Evolutionary conservation across 208 protist genomes (phyloP).

Genomic region (Blastocrithidia nonstop): DNA sequence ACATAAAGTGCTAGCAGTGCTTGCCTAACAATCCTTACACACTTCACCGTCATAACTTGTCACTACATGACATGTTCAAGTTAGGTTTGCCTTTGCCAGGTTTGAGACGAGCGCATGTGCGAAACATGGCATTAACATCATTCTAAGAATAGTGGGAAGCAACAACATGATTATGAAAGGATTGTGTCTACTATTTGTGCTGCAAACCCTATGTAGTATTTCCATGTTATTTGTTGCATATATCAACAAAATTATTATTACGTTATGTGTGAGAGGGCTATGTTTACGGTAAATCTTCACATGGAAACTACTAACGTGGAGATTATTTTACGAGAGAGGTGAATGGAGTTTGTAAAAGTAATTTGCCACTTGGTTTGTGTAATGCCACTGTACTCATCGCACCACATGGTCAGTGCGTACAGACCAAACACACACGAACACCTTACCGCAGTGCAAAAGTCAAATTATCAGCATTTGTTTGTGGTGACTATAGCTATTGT

Average conservation of each 20-base stretch:
- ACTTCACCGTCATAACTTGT: constrained; percentile 79
- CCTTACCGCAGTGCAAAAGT: constrained; percentile 15
- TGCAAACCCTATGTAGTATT: too few relatives aligned
- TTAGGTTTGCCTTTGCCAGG: constrained; percentile 63
- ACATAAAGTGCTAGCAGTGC: too few relatives aligned
- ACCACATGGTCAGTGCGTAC: constrained; percentile 58
- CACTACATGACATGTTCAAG: constrained; percentile 80
- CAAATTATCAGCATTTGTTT: not conserved
- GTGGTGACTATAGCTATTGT: not conserved
- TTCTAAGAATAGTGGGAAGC: constrained; percentile 25
- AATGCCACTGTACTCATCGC: constrained; percentile 24
- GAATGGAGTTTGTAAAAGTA: constrained; percentile 27
- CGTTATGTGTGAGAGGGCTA: too few relatives aligned
- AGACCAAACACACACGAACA: constrained; percentile 44
- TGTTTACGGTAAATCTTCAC: too few relatives aligned
- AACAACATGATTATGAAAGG: constrained; percentile 12
- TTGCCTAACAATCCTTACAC: too few relatives aligned
- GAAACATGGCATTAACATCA: constrained; percentile 14
- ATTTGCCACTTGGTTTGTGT: constrained; percentile 22
- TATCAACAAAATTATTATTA: too few relatives aligned
- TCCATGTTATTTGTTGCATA: too few relatives aligned
- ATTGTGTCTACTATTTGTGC: not conserved
- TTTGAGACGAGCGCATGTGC: constrained; percentile 40
- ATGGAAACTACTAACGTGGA: too few relatives aligned
- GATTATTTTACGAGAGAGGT: too few relatives aligned